Base-by-base conservation (phyloP, 192 early-diverging fungal species). In the Mycoemilia scoparia region DNA sequence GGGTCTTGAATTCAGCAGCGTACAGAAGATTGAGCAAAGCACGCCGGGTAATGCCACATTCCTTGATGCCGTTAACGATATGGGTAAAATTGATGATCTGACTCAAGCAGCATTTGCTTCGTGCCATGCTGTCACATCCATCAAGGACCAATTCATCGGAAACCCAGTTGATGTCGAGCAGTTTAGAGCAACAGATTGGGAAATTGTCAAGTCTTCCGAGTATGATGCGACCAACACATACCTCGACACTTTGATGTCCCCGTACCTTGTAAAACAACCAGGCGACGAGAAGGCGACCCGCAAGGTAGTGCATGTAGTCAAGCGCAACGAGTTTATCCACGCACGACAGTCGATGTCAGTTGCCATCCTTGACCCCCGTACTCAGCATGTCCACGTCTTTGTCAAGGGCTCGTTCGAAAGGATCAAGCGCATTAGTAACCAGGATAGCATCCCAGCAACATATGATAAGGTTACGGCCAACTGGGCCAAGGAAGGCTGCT, bases 321-420 rank as follows among this genome's bases (percentile, higher is more conserved):
- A 67, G 45, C 64, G 84, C 10, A 81, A 77, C 43, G 79, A 79
- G 36, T 87, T 87, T 66, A 70, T 69, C 18, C 77, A 80, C 32
- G 68, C 73, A 1, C 73, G 73, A 9, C 71, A 70, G 24, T 81
- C 75, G 21, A 82, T 82, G 71, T 69, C 74, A 0, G 76, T 74
- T 11, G 64, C 73, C 1, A 67, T 81, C 1, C 47, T 58, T 19
- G 79, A 85, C 34, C 34, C 62, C 2, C 34, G 19, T 5, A 66
- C 66, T 3, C 40, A 66, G 5, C 59, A 52, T 19, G 43, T 69
- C 7, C 71, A 76, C 35, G 72, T 78, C 6, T 82, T 64, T 49
- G 56, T 78, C 32, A 84, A 84, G 53, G 80, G 80, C 8, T 85
- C 82, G 3, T 82, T 79, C 46, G 82, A 85, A 59, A 69, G 67